Conservation (phyloP, 345 rosid species). For the Stellera chamaejasme region DNA sequence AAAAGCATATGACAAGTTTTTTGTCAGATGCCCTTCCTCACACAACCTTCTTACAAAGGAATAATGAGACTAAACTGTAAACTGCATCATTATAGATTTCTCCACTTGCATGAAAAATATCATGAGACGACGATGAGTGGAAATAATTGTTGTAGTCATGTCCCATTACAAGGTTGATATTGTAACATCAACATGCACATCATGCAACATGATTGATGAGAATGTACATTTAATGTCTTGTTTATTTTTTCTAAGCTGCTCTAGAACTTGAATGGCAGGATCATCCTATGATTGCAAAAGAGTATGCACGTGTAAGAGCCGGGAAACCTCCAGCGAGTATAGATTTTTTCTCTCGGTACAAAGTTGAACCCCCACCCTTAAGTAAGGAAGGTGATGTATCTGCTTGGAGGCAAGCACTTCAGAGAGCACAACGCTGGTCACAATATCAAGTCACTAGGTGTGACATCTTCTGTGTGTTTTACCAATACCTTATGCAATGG, state of each 20-base stretch:
- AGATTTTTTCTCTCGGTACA: conserved; percentile 66
- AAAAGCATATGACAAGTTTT: too few species aligned
- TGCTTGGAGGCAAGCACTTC: conserved; percentile 85
- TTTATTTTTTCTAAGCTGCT: neutral
- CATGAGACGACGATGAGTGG: too few species aligned
- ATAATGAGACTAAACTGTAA: too few species aligned
- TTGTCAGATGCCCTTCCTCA: too few species aligned
- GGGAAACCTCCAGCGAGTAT: conserved; percentile 79
- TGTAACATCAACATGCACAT: neutral
- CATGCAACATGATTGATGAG: neutral
- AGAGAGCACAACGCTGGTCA: conserved; percentile 65
- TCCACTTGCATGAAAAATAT: too few species aligned
- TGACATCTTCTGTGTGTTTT: conserved; percentile 1
- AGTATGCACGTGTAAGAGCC: conserved; percentile 86
- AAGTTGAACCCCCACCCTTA: conserved; percentile 51
- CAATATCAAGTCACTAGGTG: conserved; percentile 82
- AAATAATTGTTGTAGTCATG: too few species aligned
- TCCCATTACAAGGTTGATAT: neutral
- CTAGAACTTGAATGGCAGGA: conserved; percentile 35
- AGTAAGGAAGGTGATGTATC: conserved; percentile 71
- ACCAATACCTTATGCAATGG: neutral
- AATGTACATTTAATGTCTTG: neutral
- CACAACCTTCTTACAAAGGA: too few species aligned
- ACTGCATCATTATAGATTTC: too few species aligned
- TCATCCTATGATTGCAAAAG: conserved; percentile 79